A percentile compares a stretch with the other conserved stretches of the same genome.
Evolutionary conservation across 2,329 filamentous ascomycete species (phyloP).

Genomic region (Colletotrichum abscissum): DNA sequence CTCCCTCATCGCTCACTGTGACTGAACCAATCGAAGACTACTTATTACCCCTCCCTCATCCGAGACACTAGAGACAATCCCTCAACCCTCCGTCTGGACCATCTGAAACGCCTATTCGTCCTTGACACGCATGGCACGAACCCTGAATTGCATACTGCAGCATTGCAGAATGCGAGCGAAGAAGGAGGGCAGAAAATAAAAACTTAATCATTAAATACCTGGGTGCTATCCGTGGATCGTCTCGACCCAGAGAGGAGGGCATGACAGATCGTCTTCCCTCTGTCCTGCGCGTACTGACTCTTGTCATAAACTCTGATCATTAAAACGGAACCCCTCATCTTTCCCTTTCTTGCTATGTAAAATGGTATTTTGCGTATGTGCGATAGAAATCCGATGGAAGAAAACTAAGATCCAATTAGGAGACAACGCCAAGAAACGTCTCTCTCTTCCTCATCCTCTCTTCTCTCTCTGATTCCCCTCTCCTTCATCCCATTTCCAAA

Average conservation of each 20-base stretch:
- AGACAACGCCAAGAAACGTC: neutral
- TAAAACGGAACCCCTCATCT: neutral
- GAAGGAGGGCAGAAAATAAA: neutral
- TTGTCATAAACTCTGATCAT: neutral
- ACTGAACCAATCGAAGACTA: neutral
- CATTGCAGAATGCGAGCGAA: neutral
- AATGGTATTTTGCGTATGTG: neutral
- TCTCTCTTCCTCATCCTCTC: neutral
- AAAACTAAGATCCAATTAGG: neutral
- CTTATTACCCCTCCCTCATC: neutral
- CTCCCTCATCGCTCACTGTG: neutral
- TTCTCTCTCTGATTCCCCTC: neutral
- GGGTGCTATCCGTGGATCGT: constrained; percentile 10
- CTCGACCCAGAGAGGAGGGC: constrained; percentile 10
- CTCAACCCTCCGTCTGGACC: constrained; percentile 8
- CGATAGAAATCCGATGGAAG: neutral
- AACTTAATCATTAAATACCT: constrained; percentile 21
- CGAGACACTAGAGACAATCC: constrained; percentile 2
- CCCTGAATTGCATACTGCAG: neutral
- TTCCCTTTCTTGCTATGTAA: neutral
- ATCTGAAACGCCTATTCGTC: constrained; percentile 29
- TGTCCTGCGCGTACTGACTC: constrained; percentile 7
- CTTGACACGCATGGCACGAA: constrained; percentile 26
- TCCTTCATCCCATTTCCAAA: neutral
- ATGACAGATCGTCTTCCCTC: neutral